Evolutionary conservation across 2,329 filamentous ascomycete genomes (phyloP).

Genomic region (Dryadomyces quercivorus): DNA sequence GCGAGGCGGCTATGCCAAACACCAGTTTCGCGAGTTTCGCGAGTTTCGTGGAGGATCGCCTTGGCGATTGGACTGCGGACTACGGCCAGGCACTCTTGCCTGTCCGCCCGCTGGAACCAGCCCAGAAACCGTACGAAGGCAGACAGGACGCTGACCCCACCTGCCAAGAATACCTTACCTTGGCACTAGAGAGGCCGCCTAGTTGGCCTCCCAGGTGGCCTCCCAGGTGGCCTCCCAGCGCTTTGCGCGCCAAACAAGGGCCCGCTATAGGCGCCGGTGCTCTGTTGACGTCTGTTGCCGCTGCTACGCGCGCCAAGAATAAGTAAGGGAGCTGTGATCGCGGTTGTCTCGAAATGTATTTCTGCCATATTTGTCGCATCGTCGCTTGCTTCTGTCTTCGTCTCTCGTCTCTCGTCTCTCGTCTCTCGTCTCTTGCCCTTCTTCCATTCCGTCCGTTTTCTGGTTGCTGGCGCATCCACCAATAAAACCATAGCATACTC

Average conservation of each 20-base stretch:
- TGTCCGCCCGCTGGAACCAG: no score
- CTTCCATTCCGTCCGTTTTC: no score
- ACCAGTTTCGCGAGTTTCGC: not conserved
- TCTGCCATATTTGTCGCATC: not conserved
- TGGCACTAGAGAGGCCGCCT: not conserved
- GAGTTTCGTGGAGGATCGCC: no score
- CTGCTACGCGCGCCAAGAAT: not conserved
- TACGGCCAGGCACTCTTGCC: no score
- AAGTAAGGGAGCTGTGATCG: not conserved
- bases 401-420: no score
- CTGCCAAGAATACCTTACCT: not conserved
- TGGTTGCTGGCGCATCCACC: no score
- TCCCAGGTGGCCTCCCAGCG: not conserved
- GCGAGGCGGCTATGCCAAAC: not conserved
- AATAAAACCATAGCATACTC: no score
- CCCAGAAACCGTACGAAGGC: no score
- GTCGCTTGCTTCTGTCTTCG: not conserved
- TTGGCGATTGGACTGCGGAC: not conserved
- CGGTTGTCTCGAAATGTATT: not conserved
- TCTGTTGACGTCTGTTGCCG: not conserved
- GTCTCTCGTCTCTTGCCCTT: no score
- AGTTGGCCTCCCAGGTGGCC: not conserved
- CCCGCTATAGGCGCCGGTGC: slow-evolving; percentile 9
- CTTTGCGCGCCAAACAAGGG: slow-evolving; percentile 11
- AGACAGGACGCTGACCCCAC: no score